Conservation (phyloP, 73 alveolate genomes). For the Paramecium sexaurelia region DNA sequence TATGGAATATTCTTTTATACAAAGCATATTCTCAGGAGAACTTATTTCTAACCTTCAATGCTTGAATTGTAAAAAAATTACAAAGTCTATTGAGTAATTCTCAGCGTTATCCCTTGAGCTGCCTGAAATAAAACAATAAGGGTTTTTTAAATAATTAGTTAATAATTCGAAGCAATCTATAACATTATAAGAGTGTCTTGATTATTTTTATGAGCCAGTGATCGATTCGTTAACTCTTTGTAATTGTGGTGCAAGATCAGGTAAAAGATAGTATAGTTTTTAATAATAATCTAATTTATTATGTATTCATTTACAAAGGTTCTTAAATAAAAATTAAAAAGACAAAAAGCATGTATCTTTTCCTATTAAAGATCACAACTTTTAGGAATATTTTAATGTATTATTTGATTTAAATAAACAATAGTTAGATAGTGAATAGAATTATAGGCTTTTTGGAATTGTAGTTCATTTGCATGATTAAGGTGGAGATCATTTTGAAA, state of each 20-base stretch:
- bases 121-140: background rate
- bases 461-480: background rate
- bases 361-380: background rate
- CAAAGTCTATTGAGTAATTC: background rate
- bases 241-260: background rate
- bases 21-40: constrained; percentile 48
- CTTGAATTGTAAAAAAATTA: background rate
- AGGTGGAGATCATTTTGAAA: constrained; percentile 51
- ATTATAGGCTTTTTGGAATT: background rate
- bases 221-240: background rate
- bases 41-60: constrained; percentile 10
- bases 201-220: constrained; percentile 48
- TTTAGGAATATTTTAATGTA: constrained; percentile 11
- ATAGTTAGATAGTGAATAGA: background rate
- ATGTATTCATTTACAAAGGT: constrained; percentile 36
- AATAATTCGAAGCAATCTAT: background rate
- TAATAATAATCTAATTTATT: constrained; percentile 2
- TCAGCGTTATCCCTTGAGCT: constrained; percentile 28
- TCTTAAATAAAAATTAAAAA: background rate
- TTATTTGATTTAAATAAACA: background rate
- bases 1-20: constrained; percentile 37
- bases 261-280: background rate
- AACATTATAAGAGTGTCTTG: constrained; percentile 17
- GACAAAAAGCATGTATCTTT: background rate
- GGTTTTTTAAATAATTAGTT: background rate